Evolutionary conservation across 495 filamentous ascomycete species (phyloP), one percentile per base, ranked within the genome.

Genomic region (Penicillium robsamsonii): DNA sequence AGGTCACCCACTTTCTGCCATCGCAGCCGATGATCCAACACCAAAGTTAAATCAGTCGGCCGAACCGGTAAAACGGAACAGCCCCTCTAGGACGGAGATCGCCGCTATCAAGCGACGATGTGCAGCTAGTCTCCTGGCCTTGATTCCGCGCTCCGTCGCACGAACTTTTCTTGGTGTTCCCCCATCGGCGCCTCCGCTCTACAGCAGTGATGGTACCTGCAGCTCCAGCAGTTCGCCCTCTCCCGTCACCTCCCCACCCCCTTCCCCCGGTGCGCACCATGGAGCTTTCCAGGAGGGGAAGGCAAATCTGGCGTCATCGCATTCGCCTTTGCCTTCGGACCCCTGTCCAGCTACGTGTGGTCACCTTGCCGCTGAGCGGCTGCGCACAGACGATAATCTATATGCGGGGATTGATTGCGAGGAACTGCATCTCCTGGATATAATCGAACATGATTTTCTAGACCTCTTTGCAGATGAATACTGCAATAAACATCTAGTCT

Each of bases 401-500:
- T 58, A 62, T 66, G 25, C n/a, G 37, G 59, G 67, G 53, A 24
- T 55, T 27, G 65, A 69, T 57, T 51, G 57, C 25, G 73, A 75
- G 57, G 72, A 76, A 46, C 53, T 62, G 57, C 65, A 66, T 56
- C 71, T 81, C 50, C 67, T 79, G 47, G 55, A 65, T 42, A 61
- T 68, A 27, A 81, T 79, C 59, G 75, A 78, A 60, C 66, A 67
- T 10, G 69, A 79, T 46, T 61, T 88, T 24, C 79, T 97, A 18
- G 87, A 91, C 61, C 73, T 90, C 15, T 88, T 96, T 64, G 80
- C 79, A 3, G 90, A 96, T 69, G 80, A 79, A 11, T 97, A 96
- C 71, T 84, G 89, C 68, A 97, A 97, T 74, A 93, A 89, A 71
- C 92, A 97, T 69, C 71, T 98, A 10, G 69, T 92, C 42, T 95